These are phyloP conservation scores for Metahyphopichia silvanorum DNA, from an alignment of 805 yeast species.

Conservation along the genomic window DNA sequence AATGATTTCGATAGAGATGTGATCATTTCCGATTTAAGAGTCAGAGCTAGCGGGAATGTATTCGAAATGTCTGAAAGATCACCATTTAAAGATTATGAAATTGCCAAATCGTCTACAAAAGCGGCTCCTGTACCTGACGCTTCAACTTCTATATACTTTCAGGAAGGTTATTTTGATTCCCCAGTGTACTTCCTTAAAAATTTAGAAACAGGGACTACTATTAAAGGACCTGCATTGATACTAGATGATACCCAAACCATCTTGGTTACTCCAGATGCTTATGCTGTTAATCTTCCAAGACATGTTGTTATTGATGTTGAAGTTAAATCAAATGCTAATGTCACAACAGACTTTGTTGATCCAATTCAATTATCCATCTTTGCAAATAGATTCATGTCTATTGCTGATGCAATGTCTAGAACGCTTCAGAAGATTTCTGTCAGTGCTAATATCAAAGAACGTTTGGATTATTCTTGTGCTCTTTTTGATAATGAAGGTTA, in stretches of 20 bases:
- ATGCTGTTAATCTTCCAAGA: constrained; percentile 54
- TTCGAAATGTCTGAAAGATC: constrained; percentile 43
- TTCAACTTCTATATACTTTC: constrained; percentile 49
- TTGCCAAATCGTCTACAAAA: background rate
- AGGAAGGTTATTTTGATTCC: constrained; percentile 43
- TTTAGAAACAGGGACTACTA: constrained; percentile 47
- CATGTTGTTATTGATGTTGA: constrained; percentile 52
- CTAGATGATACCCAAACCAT: constrained; percentile 83
- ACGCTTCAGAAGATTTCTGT: constrained; percentile 78
- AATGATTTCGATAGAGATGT: constrained; percentile 50
- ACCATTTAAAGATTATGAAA: constrained; percentile 37
- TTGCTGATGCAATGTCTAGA: constrained; percentile 87
- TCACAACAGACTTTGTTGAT: constrained; percentile 37
- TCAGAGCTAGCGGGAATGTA: constrained; percentile 64
- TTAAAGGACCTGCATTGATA: constrained; percentile 72
- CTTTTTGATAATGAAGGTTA: constrained; percentile 74
- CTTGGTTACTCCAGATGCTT: constrained; percentile 59
- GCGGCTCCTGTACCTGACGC: constrained; percentile 4
- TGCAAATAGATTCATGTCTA: constrained; percentile 83
- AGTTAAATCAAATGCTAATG: constrained; percentile 10
- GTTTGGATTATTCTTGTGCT: constrained; percentile 84
- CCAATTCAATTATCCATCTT: constrained; percentile 75
- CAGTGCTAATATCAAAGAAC: constrained; percentile 78
- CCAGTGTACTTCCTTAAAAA: constrained; percentile 50
- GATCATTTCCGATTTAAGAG: constrained; percentile 69